These are phyloP conservation scores for Allium sativum DNA, from an alignment of 106 monocot genomes.

Conservation along the genomic window DNA sequence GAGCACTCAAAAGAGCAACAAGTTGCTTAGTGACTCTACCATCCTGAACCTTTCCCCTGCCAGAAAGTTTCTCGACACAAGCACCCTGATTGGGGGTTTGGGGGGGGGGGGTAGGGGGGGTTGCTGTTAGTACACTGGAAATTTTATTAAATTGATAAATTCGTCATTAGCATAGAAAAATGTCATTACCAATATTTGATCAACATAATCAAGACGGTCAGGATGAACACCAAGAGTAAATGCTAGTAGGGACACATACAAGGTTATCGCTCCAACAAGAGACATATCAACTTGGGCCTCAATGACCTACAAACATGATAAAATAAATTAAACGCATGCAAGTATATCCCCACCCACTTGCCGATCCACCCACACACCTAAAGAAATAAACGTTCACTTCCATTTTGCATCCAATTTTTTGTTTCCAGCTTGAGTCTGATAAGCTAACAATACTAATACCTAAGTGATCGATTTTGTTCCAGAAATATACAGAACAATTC, in stretches of 20 bases:
- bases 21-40: slow-evolving; percentile 87
- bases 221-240: slow-evolving; percentile 94
- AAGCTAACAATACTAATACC: no score
- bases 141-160: neutral
- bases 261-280: slow-evolving; percentile 61
- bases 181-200: slow-evolving; percentile 77
- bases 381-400: no score
- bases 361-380: no score
- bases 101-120: no score
- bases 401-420: no score
- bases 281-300: slow-evolving; percentile 98
- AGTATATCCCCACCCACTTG: no score
- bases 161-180: neutral
- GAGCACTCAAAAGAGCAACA: slow-evolving; percentile 95
- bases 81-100: slow-evolving; percentile 72
- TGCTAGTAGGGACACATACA: slow-evolving; percentile 94
- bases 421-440: no score
- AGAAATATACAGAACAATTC: no score
- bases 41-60: slow-evolving; percentile 82
- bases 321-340: no score
- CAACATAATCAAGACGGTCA: slow-evolving; percentile 95
- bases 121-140: neutral
- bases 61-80: slow-evolving; percentile 90
- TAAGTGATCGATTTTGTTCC: no score
- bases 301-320: slow-evolving; percentile 55